Evolutionary conservation across 208 protist genomes (phyloP).

Genomic region (Crithidia mellificae): DNA sequence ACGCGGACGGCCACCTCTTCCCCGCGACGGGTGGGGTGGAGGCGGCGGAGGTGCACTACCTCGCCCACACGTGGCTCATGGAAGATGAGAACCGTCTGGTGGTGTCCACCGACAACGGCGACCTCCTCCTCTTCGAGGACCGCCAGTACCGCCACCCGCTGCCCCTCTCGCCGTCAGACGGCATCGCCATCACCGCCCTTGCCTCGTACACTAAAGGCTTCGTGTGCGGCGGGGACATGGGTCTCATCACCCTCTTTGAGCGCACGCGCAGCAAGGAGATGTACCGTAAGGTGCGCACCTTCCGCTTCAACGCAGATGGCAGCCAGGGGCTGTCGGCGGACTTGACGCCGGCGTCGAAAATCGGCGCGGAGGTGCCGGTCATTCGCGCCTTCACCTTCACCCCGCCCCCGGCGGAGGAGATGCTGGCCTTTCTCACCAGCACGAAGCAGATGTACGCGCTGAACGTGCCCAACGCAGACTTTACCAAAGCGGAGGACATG

Average conservation of each 20-base stretch:
- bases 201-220: constrained; percentile 94
- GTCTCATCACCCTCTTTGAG: constrained; percentile 94
- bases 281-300: constrained; percentile 93
- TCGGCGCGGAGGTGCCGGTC: constrained; percentile 54
- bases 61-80: constrained; percentile 93
- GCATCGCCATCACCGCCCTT: constrained; percentile 86
- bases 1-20: constrained; percentile 82
- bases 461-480: constrained; percentile 94
- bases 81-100: constrained; percentile 85
- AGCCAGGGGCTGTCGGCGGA: constrained; percentile 30
- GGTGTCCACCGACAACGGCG: constrained; percentile 92
- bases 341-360: constrained; percentile 28
- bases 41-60: constrained; percentile 86
- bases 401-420: constrained; percentile 87
- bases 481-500: constrained; percentile 91
- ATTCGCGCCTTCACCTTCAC: constrained; percentile 87
- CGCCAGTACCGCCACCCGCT: constrained; percentile 87
- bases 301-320: constrained; percentile 83
- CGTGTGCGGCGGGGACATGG: constrained; percentile 93
- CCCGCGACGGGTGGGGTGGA: constrained; percentile 55
- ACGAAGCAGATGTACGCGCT: constrained; percentile 93
- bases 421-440: constrained; percentile 89
- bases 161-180: constrained; percentile 86
- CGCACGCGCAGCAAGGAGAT: constrained; percentile 91
- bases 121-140: constrained; percentile 94